These are phyloP conservation scores for Diaporthe destruens DNA, from an alignment of 2,329 filamentous ascomycete species.

Conservation along the genomic window DNA sequence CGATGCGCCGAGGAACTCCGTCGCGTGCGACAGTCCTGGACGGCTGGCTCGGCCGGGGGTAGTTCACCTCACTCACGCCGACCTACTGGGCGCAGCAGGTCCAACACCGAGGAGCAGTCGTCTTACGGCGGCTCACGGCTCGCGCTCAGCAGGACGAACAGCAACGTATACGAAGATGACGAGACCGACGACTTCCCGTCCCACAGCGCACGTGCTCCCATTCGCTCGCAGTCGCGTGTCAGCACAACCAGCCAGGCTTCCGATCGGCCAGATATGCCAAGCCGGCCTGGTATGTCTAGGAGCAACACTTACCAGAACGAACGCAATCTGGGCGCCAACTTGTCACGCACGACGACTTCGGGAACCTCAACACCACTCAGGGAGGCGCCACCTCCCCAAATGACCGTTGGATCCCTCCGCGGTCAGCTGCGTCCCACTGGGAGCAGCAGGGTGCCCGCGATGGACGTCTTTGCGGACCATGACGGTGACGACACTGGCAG, in stretches of 20 bases:
- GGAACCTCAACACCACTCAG: slow-evolving; percentile 42
- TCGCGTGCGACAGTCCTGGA: slow-evolving; percentile 63
- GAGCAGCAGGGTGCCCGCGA: slow-evolving; percentile 54
- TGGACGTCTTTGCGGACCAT: slow-evolving; percentile 60
- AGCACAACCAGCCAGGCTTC: slow-evolving; percentile 45
- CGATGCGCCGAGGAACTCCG: slow-evolving; percentile 86
- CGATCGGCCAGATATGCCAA: slow-evolving; percentile 42
- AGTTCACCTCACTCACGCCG: slow-evolving; percentile 39
- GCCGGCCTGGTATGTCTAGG: slow-evolving; percentile 54
- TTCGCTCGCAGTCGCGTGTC: slow-evolving; percentile 54
- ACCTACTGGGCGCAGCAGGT: slow-evolving; percentile 55
- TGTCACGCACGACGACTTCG: slow-evolving; percentile 39
- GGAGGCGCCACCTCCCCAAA: slow-evolving; percentile 39
- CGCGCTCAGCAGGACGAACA: slow-evolving; percentile 49
- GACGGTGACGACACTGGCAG: slow-evolving; percentile 64
- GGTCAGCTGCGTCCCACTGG: slow-evolving; percentile 59
- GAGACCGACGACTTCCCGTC: slow-evolving; percentile 50
- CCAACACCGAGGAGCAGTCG: slow-evolving; percentile 58
- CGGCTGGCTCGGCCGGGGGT: slow-evolving; percentile 45
- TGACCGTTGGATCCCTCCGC: slow-evolving; percentile 54
- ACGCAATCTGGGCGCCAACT: slow-evolving; percentile 31
- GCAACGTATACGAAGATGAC: slow-evolving; percentile 54
- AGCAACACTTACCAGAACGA: slow-evolving; percentile 56
- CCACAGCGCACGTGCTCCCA: slow-evolving; percentile 57
- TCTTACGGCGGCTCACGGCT: slow-evolving; percentile 54